These are phyloP conservation scores for Nakataea oryzae DNA, from an alignment of 2,329 filamentous ascomycete species.

Conservation along the genomic window DNA sequence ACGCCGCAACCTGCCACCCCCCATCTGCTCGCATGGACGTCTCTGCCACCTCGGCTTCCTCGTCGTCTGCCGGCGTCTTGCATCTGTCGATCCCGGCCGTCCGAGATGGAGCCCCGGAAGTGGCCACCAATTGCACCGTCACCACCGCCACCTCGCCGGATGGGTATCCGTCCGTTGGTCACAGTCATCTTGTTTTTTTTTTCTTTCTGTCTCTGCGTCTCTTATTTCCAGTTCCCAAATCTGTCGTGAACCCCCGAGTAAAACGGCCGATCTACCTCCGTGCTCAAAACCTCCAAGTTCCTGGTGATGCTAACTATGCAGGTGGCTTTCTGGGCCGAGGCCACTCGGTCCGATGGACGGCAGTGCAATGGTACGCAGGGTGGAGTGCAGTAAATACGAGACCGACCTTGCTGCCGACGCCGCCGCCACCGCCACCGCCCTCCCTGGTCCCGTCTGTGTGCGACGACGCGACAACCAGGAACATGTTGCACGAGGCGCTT, in stretches of 20 bases:
- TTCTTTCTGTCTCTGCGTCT: too few species aligned
- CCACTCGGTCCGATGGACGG: neutral
- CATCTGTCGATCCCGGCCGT: neutral
- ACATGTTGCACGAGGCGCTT: too few species aligned
- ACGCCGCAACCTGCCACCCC: neutral
- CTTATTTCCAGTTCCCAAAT: too few species aligned
- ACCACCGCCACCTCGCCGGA: neutral
- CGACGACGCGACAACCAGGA: neutral
- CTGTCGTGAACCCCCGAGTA: neutral
- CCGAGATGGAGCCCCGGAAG: neutral
- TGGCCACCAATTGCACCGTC: too few species aligned
- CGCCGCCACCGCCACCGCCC: too few species aligned
- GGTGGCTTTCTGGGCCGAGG: neutral
- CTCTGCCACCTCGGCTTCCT: neutral
- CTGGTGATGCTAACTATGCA: too few species aligned
- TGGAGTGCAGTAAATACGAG: neutral
- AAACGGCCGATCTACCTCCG: neutral
- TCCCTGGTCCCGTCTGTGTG: neutral
- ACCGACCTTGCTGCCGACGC: neutral
- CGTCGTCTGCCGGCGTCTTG: neutral
- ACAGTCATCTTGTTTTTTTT: too few species aligned
- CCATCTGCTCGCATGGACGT: too few species aligned
- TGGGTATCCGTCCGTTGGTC: too few species aligned
- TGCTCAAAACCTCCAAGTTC: neutral
- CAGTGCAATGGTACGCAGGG: neutral